Evolutionary conservation across 345 rosid genomes (phyloP), one percentile per base, ranked within the genome.

Genomic region (Eucalyptus cloeziana): DNA sequence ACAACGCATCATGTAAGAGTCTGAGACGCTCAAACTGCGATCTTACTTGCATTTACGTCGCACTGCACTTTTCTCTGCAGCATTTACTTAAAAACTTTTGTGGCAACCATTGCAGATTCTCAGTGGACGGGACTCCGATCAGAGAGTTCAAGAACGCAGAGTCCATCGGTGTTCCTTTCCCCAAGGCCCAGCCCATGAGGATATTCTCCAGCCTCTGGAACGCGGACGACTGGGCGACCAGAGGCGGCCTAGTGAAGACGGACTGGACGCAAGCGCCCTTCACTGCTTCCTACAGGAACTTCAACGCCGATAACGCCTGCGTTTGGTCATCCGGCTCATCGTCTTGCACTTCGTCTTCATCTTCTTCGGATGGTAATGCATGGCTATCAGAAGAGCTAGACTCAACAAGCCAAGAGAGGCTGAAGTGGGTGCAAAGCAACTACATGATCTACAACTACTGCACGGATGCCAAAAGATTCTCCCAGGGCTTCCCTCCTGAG

Each of bases 381-480:
- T 95, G 95, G 96, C 88, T 91, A 12, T 90, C 92, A 3, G 92
- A 92, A 87, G 89, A 89, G 91, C 91, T 94, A 2, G 96, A 92
- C 88, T 25, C 91, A 1, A 89, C 92, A 31, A 86, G 91, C 71
- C 92, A 88, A 85, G 86, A 81, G 87, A 92, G 90, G 88, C 90
- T 95, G 11, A 91, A 91, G 62, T 92, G 94, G 96, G 97, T 93
- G 85, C 95, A 92, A 51, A 91, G 88, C 54, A 95, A 93, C 86
- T 89, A 91, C 96, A 93, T 95, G 96, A 91, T 95, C 71, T 94
- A 95, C 81, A 92, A 94, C 45, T 95, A 93, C n/a, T 95, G 96
- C 86, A 45, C 90, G 3, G 96, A 95, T 71, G 17, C 91, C 1
- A 94, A 94, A 54, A 91, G 95, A 49, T 95, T 94, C 86, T 94